These are phyloP conservation scores for Botrytis cinerea DNA, from an alignment of 2,329 filamentous ascomycete species.

Conservation along the genomic window DNA sequence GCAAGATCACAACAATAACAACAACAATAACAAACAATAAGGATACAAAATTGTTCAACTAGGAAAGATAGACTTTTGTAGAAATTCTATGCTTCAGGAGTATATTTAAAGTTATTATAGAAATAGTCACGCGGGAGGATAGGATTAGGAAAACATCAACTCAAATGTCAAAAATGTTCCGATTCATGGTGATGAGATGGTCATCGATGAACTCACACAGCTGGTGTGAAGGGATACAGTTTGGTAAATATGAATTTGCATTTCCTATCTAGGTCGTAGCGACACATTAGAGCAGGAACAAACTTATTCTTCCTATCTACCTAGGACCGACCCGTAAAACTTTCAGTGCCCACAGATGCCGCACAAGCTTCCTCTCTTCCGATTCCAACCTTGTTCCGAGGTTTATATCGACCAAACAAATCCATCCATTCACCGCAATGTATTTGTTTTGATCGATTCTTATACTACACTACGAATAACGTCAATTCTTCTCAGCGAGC, in stretches of 20 bases:
- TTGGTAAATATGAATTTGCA: neutral
- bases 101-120: neutral
- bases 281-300: neutral
- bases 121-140: neutral
- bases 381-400: neutral
- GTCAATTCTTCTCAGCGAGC: neutral
- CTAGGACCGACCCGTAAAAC: neutral
- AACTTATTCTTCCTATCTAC: neutral
- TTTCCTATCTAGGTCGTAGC: neutral
- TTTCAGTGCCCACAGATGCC: neutral
- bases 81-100: neutral
- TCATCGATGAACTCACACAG: neutral
- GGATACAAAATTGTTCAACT: neutral
- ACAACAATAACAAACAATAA: no score
- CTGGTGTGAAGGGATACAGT: neutral
- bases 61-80: neutral
- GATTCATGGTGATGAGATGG: neutral
- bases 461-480: neutral
- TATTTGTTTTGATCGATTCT: neutral
- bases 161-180: neutral
- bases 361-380: slow-evolving; percentile 4
- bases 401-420: neutral
- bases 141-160: neutral
- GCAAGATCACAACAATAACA: no score
- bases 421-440: neutral